Evolutionary conservation across 441 rosid species (phyloP).

Genomic region (Syzygium malaccense): DNA sequence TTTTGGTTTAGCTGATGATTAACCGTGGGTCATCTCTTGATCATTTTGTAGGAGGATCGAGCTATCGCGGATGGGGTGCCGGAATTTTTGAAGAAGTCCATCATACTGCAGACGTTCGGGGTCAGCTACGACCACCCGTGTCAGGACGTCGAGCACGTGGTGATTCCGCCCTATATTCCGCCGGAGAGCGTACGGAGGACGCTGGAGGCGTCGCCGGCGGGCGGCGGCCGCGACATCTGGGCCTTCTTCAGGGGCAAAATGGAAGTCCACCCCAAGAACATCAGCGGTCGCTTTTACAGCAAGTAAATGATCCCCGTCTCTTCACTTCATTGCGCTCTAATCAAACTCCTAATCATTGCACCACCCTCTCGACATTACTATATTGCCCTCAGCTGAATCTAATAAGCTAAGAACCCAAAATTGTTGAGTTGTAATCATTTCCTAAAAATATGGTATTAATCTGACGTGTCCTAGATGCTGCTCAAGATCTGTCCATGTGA

Average conservation of each 20-base stretch:
- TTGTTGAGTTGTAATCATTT: background rate
- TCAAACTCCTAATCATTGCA: background rate
- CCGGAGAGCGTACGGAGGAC: slow-evolving; percentile 52
- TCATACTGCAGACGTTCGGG: slow-evolving; percentile 85
- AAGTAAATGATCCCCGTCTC: slow-evolving; percentile 30
- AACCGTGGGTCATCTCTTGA: background rate
- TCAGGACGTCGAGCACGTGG: slow-evolving; percentile 70
- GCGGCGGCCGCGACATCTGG: slow-evolving; percentile 58
- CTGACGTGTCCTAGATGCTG: background rate
- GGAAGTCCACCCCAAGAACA: slow-evolving; percentile 88
- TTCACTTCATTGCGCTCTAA: background rate
- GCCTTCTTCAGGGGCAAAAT: slow-evolving; percentile 93
- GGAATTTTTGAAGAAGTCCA: slow-evolving; percentile 55
- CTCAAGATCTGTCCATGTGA: background rate
- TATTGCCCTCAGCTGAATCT: background rate
- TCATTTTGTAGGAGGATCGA: slow-evolving; percentile 51
- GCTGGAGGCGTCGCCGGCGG: slow-evolving; percentile 27
- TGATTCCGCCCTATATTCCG: slow-evolving; percentile 79
- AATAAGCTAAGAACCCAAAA: background rate
- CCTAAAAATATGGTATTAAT: background rate
- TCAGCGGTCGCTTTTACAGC: slow-evolving; percentile 90
- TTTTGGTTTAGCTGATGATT: background rate
- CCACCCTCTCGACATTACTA: background rate
- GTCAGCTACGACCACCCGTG: slow-evolving; percentile 77
- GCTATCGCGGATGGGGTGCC: slow-evolving; percentile 80